Conservation (phyloP, 345 rosid genomes). For the Moricandia arvensis region DNA sequence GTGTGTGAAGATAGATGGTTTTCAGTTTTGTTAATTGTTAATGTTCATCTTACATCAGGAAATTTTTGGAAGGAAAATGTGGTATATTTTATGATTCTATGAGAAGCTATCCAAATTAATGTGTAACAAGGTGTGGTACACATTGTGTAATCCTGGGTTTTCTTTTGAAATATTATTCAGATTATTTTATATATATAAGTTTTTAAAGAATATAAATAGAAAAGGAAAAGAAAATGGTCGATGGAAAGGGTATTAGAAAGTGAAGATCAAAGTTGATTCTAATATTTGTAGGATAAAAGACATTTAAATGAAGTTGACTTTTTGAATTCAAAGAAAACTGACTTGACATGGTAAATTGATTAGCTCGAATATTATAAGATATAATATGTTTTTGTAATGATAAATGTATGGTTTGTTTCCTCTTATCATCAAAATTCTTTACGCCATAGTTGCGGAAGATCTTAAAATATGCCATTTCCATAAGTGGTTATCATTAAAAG, state of each 20-base stretch:
- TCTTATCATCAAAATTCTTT: slow-evolving; percentile 32
- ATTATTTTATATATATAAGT: not conserved
- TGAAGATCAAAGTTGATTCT: slow-evolving; percentile 29
- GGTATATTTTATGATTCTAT: not conserved
- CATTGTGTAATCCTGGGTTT: not conserved
- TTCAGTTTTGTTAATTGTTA: not conserved
- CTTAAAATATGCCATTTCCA: slow-evolving; percentile 28
- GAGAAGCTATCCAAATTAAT: not conserved
- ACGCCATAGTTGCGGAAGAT: slow-evolving; percentile 39
- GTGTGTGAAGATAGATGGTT: not conserved
- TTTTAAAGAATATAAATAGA: not conserved
- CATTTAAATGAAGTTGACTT: slow-evolving; percentile 23
- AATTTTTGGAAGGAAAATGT: not conserved
- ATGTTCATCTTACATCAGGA: not conserved
- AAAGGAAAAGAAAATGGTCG: not conserved
- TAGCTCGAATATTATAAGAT: slow-evolving; percentile 33
- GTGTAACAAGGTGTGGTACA: not conserved
- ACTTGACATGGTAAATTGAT: slow-evolving; percentile 33
- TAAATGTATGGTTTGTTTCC: slow-evolving; percentile 27
- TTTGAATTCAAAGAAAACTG: slow-evolving; percentile 21
- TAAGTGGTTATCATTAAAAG: slow-evolving; percentile 40
- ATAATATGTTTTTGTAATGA: slow-evolving; percentile 17
- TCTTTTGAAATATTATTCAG: not conserved
- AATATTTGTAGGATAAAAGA: slow-evolving; percentile 14
- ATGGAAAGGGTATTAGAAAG: slow-evolving; percentile 5